Evolutionary conservation across 1,284 basidiomycete genomes (phyloP).

Genomic region (Cryptococcus sp.): DNA sequence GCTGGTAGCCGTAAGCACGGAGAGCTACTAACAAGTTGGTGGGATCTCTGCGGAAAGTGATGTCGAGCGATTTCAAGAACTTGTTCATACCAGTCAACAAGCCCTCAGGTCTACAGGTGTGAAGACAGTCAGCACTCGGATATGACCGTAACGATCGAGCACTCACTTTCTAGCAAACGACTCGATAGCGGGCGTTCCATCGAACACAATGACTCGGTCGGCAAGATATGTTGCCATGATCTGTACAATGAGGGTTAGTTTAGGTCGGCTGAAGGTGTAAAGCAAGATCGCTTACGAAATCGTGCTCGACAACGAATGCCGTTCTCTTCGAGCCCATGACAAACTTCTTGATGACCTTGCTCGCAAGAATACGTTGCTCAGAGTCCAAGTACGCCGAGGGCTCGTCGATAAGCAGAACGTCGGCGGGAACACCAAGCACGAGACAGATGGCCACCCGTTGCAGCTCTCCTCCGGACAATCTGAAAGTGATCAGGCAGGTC

Average conservation of each 20-base stretch:
- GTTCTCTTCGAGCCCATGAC: slow-evolving; percentile 94
- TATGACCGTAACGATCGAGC: background rate
- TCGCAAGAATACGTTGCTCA: slow-evolving; percentile 95
- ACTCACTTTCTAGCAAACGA: slow-evolving; percentile 83
- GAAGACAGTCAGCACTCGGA: background rate
- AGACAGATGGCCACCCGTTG: slow-evolving; percentile 94
- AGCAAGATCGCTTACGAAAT: slow-evolving; percentile 61
- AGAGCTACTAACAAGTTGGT: slow-evolving; percentile 68
- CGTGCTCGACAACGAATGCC: slow-evolving; percentile 96
- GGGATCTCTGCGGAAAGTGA: slow-evolving; percentile 94
- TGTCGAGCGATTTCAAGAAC: slow-evolving; percentile 88
- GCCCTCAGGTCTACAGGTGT: slow-evolving; percentile 44
- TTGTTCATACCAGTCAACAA: slow-evolving; percentile 54
- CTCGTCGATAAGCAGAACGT: slow-evolving; percentile 73
- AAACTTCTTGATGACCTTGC: slow-evolving; percentile 96
- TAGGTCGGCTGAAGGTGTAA: too few relatives aligned
- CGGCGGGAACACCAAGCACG: slow-evolving; percentile 77
- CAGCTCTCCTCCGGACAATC: slow-evolving; percentile 89
- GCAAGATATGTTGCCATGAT: slow-evolving; percentile 85
- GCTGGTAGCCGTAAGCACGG: background rate
- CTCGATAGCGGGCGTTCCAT: slow-evolving; percentile 76
- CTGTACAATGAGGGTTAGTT: slow-evolving; percentile 9
- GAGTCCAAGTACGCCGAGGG: slow-evolving; percentile 73
- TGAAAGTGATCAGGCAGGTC: slow-evolving; percentile 4
- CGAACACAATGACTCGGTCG: slow-evolving; percentile 94